These are phyloP conservation scores for Penicillium ochrochloron DNA, from an alignment of 495 filamentous ascomycete genomes.

Conservation along the genomic window DNA sequence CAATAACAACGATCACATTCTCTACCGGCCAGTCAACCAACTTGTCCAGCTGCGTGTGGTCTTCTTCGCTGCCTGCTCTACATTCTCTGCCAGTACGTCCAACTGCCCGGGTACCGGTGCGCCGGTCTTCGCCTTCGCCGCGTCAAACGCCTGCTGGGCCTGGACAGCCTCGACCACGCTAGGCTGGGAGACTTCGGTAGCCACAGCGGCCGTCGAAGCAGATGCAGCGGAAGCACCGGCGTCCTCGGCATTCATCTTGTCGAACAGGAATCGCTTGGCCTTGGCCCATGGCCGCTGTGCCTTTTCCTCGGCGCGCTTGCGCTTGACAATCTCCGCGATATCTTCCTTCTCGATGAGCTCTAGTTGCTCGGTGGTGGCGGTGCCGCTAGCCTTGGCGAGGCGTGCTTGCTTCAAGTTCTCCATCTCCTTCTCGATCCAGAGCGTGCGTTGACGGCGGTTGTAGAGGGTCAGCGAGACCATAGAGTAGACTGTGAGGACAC, in stretches of 20 bases:
- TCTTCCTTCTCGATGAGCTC: slow-evolving; percentile 65
- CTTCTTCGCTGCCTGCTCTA: slow-evolving; percentile 44
- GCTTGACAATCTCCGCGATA: slow-evolving; percentile 51
- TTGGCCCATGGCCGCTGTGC: slow-evolving; percentile 50
- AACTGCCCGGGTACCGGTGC: slow-evolving; percentile 39
- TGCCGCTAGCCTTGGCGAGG: slow-evolving; percentile 63
- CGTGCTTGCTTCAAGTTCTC: slow-evolving; percentile 62
- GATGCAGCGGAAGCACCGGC: slow-evolving; percentile 25
- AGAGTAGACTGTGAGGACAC: slow-evolving; percentile 76
- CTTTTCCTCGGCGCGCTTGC: slow-evolving; percentile 50
- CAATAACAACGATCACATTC: background rate
- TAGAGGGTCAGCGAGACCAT: slow-evolving; percentile 84
- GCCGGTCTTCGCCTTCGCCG: slow-evolving; percentile 26
- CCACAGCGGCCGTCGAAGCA: slow-evolving; percentile 13
- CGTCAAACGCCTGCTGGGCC: slow-evolving; percentile 34
- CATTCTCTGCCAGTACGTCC: slow-evolving; percentile 50
- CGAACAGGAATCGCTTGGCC: slow-evolving; percentile 47
- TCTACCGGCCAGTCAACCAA: slow-evolving; percentile 50
- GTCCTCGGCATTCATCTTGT: slow-evolving; percentile 56
- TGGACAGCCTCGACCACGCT: slow-evolving; percentile 47
- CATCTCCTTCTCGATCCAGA: slow-evolving; percentile 68
- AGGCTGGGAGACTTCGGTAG: slow-evolving; percentile 18
- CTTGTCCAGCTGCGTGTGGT: slow-evolving; percentile 48
- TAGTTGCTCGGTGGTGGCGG: slow-evolving; percentile 58
- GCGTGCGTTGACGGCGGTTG: slow-evolving; percentile 72